phyloP scores from a whole-genome alignment of 176 grass and related monocot genomes.

The Rhynchospora tenuis region DNA sequence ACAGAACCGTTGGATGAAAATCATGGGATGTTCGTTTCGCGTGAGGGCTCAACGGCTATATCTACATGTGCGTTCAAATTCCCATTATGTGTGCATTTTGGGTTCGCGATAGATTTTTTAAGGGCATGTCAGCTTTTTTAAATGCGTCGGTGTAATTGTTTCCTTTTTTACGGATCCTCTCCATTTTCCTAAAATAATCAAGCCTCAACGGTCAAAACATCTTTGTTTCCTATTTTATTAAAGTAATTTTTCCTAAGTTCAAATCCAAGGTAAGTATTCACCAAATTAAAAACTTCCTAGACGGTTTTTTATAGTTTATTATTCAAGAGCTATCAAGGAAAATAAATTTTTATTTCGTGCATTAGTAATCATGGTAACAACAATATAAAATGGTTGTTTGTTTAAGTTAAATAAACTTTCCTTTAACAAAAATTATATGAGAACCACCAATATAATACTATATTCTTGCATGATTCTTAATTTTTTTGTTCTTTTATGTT shows the following conservation, averaged over 20 bases:
- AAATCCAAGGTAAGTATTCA: background rate
- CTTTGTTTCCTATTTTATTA: background rate
- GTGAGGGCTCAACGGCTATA: slow-evolving; percentile 56
- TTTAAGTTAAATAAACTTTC: no score
- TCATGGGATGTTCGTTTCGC: background rate
- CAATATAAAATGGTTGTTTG: background rate
- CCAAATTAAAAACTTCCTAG: background rate
- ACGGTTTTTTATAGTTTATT: no score
- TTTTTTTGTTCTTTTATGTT: background rate
- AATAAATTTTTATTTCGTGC: background rate
- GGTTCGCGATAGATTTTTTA: background rate
- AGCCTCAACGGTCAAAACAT: background rate
- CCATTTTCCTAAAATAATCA: background rate
- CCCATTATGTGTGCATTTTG: background rate
- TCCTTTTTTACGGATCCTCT: background rate
- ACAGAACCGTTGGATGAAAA: slow-evolving; percentile 22
- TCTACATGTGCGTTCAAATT: slow-evolving; percentile 48
- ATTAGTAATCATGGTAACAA: background rate
- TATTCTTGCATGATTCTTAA: background rate
- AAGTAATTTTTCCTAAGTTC: background rate
- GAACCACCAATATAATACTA: background rate
- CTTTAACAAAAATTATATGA: background rate
- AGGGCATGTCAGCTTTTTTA: slow-evolving; percentile 20
- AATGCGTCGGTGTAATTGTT: slow-evolving; percentile 8
- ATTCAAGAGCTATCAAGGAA: no score